Evolutionary conservation across 73 alveolate genomes (phyloP).

Genomic region (Symbiodinium pilosum): DNA sequence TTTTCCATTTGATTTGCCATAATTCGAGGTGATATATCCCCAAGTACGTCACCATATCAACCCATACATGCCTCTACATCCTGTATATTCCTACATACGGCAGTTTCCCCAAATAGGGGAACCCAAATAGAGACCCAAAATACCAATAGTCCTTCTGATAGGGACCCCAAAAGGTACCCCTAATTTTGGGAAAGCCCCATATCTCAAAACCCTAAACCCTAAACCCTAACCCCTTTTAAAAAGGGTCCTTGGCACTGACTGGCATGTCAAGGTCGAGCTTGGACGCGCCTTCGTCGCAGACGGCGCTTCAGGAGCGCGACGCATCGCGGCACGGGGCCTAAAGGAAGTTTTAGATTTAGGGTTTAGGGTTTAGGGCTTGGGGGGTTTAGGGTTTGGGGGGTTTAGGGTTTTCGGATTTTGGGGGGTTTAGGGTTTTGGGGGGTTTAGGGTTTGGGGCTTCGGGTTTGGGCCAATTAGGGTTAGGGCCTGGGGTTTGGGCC

Average conservation of each 20-base stretch:
- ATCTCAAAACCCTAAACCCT: background rate
- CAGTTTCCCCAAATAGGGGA: too few species aligned
- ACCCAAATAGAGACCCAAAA: background rate
- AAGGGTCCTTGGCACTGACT: background rate
- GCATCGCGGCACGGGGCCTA: constrained; percentile 26
- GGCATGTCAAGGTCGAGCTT: constrained; percentile 81
- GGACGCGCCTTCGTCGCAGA: constrained; percentile 79
- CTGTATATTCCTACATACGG: too few species aligned
- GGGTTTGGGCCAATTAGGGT: background rate
- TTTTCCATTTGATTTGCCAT: too few species aligned
- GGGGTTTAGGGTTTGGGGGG: background rate
- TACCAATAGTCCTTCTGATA: background rate
- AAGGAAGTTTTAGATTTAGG: background rate
- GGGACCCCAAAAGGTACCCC: background rate
- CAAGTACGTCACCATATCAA: too few species aligned
- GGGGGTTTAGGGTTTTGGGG: background rate
- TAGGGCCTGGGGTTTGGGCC: background rate
- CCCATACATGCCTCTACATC: too few species aligned
- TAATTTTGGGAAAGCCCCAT: too few species aligned
- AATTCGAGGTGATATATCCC: too few species aligned
- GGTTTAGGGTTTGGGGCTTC: background rate
- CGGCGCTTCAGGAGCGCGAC: constrained; percentile 78
- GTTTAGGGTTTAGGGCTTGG: background rate
- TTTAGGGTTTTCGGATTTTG: background rate
- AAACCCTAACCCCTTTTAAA: background rate